Conservation (phyloP, 441 rosid genomes). For the Isatis lusitanica region DNA sequence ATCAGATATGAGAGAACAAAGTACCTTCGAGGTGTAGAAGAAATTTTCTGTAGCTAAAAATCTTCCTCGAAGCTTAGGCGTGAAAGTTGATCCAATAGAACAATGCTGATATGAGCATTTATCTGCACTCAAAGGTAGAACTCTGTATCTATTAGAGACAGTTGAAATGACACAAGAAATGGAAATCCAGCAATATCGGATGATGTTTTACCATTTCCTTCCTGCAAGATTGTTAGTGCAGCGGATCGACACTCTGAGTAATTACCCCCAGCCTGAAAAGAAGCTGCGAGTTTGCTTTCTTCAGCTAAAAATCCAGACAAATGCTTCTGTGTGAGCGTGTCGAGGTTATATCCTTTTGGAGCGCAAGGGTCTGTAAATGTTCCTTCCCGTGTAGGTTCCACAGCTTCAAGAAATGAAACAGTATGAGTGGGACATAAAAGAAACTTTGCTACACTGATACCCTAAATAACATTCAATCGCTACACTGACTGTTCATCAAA, state of each 20-base stretch:
- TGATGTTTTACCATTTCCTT: constrained; percentile 63
- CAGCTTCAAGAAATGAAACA: constrained; percentile 46
- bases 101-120: constrained; percentile 66
- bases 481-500: not conserved
- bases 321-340: constrained; percentile 40
- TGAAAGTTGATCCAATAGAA: constrained; percentile 73
- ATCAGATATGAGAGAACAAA: not conserved
- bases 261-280: constrained; percentile 69
- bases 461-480: not conserved
- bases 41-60: constrained; percentile 92
- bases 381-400: constrained; percentile 43
- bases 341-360: constrained; percentile 68
- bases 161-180: not conserved
- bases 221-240: constrained; percentile 64
- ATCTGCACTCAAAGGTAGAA: constrained; percentile 48
- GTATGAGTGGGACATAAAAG: not conserved
- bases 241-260: constrained; percentile 91
- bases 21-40: constrained; percentile 88
- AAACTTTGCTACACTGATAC: not conserved
- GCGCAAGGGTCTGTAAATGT: constrained; percentile 70
- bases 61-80: constrained; percentile 78
- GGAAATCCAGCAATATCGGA: not conserved
- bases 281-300: constrained; percentile 38
- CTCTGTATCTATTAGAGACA: not conserved
- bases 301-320: constrained; percentile 50